Base-by-base conservation (phyloP, 768 basidiomycete genomes). In the Pleurotus djamor region DNA sequence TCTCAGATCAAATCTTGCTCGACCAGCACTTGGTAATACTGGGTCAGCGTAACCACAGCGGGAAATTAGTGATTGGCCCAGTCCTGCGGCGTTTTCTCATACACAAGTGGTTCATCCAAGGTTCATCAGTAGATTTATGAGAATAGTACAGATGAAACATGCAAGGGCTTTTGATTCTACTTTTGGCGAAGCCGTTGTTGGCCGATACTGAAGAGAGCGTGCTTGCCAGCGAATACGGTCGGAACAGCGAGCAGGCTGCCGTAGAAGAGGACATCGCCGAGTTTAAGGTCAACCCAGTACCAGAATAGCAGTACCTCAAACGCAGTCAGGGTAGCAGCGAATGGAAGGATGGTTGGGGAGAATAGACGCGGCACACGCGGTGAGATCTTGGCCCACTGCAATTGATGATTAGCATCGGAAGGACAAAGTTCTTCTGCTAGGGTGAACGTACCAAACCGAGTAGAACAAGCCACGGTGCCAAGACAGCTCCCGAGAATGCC, bases 201-300 rank as follows among this genome's bases (percentile, higher is more conserved):
- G 21, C 82, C 87, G 10, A 88, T 85, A 57, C 80, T 83, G 12
- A 81, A 78, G 44, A 93, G 76, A 5, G 92, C 92, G 8, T 84
- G 79, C 66, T 87, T 90, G 3, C 92, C 92, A 0, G 89, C 80
- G 64, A 89, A 82, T 48, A 87, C 71, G 2, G 92, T 87, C 47
- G 84, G 76, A 10, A 91, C 59, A 28, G 83, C 78, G 21, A 93
- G 82, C 21, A 86, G 71, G 5, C 79, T 79, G 1, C 87, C 90
- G 65, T 94, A 94, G 8, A 87, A 69, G 44, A 94, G 73, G 16
- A 96, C 92, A 63, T 94, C 85, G 1, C 89, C 89, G 12, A 97
- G 80, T 66, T 83, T 88, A 65, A 95, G 84, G 55, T 86, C 86
- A 35, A 94, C 79, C 94, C 94, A 97, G 70, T 97, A 97, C 78